Conservation (phyloP, 176 grass and related monocot genomes). For the Juncus inflexus region DNA sequence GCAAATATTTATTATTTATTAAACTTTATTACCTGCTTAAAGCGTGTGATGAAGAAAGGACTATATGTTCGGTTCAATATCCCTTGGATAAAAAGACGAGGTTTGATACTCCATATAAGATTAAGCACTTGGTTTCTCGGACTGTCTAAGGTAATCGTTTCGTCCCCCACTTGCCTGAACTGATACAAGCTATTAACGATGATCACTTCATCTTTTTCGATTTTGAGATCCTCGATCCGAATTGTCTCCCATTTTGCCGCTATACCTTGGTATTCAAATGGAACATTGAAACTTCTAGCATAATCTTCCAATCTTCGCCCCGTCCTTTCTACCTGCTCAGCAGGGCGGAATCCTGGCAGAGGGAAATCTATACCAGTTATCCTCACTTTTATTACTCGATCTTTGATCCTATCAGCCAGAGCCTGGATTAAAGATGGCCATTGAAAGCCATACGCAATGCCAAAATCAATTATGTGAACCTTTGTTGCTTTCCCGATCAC, state of each 20-base stretch:
- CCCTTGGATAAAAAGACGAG: constrained; percentile 31
- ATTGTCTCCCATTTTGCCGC: constrained; percentile 33
- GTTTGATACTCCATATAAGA: constrained; percentile 28
- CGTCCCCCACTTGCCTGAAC: constrained; percentile 37
- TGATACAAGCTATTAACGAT: constrained; percentile 36
- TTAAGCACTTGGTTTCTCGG: constrained; percentile 36
- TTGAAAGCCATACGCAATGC: constrained; percentile 10
- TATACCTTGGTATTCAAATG: constrained; percentile 40
- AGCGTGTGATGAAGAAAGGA: constrained; percentile 39
- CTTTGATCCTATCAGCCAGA: neutral
- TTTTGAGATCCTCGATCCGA: constrained; percentile 27
- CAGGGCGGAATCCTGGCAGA: constrained; percentile 33
- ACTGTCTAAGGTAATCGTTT: constrained; percentile 33
- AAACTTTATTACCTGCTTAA: constrained; percentile 19
- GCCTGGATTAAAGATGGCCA: constrained; percentile 25
- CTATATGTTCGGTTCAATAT: constrained; percentile 26
- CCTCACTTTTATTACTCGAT: constrained; percentile 14
- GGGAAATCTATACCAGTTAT: constrained; percentile 29
- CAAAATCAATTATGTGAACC: constrained; percentile 30
- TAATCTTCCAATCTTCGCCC: constrained; percentile 35
- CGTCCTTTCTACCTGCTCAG: constrained; percentile 35
- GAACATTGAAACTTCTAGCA: constrained; percentile 39
- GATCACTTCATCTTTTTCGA: constrained; percentile 36
- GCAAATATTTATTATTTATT: too few species aligned
- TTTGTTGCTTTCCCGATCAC: constrained; percentile 10